Evolutionary conservation across 1,284 basidiomycete species (phyloP), one percentile per base, ranked within the genome.

Genomic region (Lignosus rhinocerotis): DNA sequence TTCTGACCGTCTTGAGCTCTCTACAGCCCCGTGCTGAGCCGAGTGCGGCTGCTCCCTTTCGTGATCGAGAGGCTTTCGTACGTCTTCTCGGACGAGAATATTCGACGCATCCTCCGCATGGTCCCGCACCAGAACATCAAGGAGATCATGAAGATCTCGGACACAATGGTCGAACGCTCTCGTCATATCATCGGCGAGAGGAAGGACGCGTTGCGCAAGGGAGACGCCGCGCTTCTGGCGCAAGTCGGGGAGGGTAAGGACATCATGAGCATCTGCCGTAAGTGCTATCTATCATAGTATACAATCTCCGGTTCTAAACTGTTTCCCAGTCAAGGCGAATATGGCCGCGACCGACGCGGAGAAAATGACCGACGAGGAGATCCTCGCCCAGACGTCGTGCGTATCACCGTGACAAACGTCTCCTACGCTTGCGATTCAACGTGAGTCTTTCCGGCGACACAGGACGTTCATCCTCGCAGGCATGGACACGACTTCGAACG

Each of bases 231-330:
- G 2, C 51, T 69, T 8, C 32, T 54, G n/a, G 61, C 64, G 19
- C 65, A 71, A 42, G 53, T 61, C 43, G 73, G 70, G 4, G 66
- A 73, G 51, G 78, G 76, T 9, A 78, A 76, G 59, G 80, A 82
- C 62, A 69, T 81, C 46, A 74, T 80, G 64, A 80, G 78, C 50
- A 73, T 81, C 21, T 54, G 71, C 6, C 55, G 73, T 82, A 51
- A 47, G 56, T 44, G 57, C 16, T 58, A 56, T 45, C 19, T 5
- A 10, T 36, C 1, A 17, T 19, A 8, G 17, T 34, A 34, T 4
- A 9, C 8, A 10, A 16, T 16, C 12, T 11, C 0, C 17, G 14
- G n/a, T 8, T 14, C 4, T 1, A 17, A n/a, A 39, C 11, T 42
- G 6, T 5, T 30, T 6, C 36, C 9, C 31, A 69, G 69, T 70